Evolutionary conservation across 2,329 filamentous ascomycete species (phyloP).

Genomic region (Plenodomus lindquistii): DNA sequence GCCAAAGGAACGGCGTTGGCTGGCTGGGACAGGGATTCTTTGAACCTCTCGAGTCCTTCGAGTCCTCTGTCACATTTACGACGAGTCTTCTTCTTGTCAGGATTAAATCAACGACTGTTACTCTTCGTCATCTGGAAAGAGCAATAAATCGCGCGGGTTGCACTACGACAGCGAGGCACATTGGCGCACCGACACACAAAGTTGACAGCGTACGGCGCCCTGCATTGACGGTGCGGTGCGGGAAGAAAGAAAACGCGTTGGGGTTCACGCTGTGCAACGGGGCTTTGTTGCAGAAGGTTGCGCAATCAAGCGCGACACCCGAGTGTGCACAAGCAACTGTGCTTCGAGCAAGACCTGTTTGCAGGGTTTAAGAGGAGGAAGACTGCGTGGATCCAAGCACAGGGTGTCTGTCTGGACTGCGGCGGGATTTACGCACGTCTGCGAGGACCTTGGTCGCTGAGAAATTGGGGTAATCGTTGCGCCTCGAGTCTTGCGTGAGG

Average conservation of each 20-base stretch:
- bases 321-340: no score
- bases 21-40: conserved; percentile 3
- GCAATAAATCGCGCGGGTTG: neutral
- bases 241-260: neutral
- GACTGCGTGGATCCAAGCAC: no score
- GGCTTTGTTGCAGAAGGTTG: neutral
- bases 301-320: no score
- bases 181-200: neutral
- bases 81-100: neutral
- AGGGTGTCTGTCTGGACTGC: no score
- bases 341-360: no score
- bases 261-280: neutral
- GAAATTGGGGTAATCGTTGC: neutral
- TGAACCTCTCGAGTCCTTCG: conserved; percentile 3
- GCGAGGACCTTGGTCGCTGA: neutral
- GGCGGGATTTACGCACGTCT: neutral
- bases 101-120: no score
- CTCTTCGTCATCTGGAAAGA: neutral
- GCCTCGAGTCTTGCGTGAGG: neutral
- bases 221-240: neutral
- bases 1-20: conserved; percentile 5
- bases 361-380: no score
- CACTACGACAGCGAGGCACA: neutral
- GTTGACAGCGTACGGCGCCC: neutral
- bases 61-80: conserved; percentile 3